These are phyloP conservation scores for Spergularia bocconei DNA, from an alignment of 148 eudicot genomes.

Conservation along the genomic window DNA sequence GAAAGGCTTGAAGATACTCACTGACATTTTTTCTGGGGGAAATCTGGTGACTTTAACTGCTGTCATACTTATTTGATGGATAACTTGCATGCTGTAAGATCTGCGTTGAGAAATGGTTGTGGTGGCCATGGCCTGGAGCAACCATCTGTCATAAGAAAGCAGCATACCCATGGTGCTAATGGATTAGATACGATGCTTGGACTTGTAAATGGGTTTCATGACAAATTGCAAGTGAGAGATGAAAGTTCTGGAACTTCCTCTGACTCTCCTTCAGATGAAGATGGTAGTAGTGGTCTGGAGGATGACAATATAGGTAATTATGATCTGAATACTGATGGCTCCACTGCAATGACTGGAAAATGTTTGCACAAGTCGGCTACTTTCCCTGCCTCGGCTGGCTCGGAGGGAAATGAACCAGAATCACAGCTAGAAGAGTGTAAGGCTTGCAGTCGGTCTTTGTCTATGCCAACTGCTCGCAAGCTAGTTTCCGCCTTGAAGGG, in stretches of 20 bases:
- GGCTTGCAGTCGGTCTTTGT: constrained; percentile 28
- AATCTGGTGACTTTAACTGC: constrained; percentile 11
- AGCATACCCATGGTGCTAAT: constrained; percentile 18
- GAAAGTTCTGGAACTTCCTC: constrained; percentile 14
- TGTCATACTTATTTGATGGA: constrained; percentile 43
- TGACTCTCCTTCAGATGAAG: constrained; percentile 21
- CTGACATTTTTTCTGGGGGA: background rate
- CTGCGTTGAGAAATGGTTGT: constrained; percentile 28
- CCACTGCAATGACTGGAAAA: constrained; percentile 31
- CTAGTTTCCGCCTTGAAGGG: constrained; percentile 88
- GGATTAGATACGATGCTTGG: constrained; percentile 35
- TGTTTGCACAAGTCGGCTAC: constrained; percentile 43
- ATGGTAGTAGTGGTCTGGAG: constrained; percentile 27
- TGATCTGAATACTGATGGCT: constrained; percentile 9
- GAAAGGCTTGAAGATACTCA: constrained; percentile 10
- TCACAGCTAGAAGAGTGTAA: constrained; percentile 23
- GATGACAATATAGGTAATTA: constrained; percentile 27
- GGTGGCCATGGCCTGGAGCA: constrained; percentile 23
- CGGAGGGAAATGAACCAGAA: constrained; percentile 12
- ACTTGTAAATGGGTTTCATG: constrained; percentile 37
- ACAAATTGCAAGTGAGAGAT: constrained; percentile 38
- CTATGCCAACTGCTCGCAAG: constrained; percentile 58
- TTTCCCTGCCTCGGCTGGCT: constrained; percentile 30
- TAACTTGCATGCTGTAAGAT: constrained; percentile 19
- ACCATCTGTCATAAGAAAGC: constrained; percentile 19